Base-by-base conservation (phyloP, 2,329 filamentous ascomycete species). In the Penicillium sp. region DNA sequence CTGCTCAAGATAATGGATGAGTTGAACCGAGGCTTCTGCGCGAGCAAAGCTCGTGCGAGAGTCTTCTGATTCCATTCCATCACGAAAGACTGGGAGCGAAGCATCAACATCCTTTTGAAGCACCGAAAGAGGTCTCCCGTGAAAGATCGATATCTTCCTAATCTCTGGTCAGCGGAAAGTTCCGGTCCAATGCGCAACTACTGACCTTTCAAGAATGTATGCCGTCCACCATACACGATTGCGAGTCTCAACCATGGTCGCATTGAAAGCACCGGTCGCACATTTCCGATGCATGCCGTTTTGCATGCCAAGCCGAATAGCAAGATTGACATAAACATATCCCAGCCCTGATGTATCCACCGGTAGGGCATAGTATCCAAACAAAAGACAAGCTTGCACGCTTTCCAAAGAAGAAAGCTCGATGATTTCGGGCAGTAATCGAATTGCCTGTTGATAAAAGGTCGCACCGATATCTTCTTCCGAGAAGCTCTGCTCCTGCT, bases 201-300 rank as follows among this genome's bases (percentile, higher is more conserved):
- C 58, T 12, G 59, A 76, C 73, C 73, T 74, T 53, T 79, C 76
- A 4, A 76, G 66, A 0, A 73, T 71, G 55, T 78, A 78, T 3
- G 68, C 68, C 1, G 73, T 77, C 76, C 76, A 78, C 73, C 74
- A 78, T 5, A 78, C 69, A 3, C 76, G 68, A 54, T 76, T 77
- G 12, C 76, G 65, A 4, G 67, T 74, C 59, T 78, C 76, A 11
- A 73, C 66, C 56, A 61, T 60, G 11, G 64, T 64, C 7, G 68
- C 61, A 41, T 71, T 70, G 28, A 75, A 66, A 0, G 65, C 69
- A n/a, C 66, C 65, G 8, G 67, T 69, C 0, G 66, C 62, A 50
- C 71, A 75, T 44, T 66, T 73, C 29, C 76, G 66, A 50, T 79
- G 76, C 76, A 79, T 76, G 4, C 76, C 77, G 51, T 79, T 79